These are phyloP conservation scores for Paramecium tetraurelia DNA, from an alignment of 73 alveolate species.

Conservation along the genomic window DNA sequence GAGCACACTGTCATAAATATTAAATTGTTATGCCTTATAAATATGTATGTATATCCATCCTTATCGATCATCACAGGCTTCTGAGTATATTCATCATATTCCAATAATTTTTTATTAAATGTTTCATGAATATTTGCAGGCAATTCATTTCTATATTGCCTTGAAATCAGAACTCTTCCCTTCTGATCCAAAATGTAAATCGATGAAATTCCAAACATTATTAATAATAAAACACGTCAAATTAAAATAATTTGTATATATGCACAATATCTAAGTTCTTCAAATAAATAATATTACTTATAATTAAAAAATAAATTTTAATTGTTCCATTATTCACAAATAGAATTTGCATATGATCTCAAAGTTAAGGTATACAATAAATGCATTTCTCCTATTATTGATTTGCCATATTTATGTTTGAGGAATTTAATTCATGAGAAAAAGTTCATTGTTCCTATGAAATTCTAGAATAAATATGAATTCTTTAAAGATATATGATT, in stretches of 20 bases:
- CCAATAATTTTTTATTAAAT: slow-evolving; percentile 81
- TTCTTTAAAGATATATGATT: too few relatives aligned
- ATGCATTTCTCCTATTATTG: too few relatives aligned
- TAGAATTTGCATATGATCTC: too few relatives aligned
- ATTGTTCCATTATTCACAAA: too few relatives aligned
- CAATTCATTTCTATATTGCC: slow-evolving; percentile 86
- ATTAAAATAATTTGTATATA: background rate
- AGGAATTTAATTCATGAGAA: too few relatives aligned
- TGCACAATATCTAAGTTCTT: background rate
- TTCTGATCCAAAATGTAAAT: slow-evolving; percentile 85
- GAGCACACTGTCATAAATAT: slow-evolving; percentile 87
- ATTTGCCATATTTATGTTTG: too few relatives aligned
- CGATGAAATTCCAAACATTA: slow-evolving; percentile 77
- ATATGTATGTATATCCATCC: slow-evolving; percentile 88
- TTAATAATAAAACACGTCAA: slow-evolving; percentile 34
- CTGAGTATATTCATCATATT: slow-evolving; percentile 82
- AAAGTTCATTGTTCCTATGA: too few relatives aligned
- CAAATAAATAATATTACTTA: background rate
- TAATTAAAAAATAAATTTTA: too few relatives aligned
- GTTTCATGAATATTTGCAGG: slow-evolving; percentile 75
- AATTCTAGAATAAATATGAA: too few relatives aligned
- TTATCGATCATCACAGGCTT: slow-evolving; percentile 92
- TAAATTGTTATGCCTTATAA: slow-evolving; percentile 92
- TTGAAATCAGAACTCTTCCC: slow-evolving; percentile 80
- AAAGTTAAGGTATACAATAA: too few relatives aligned